Evolutionary conservation across 371 early-diverging fungal genomes (phyloP).

Genomic region (Mortierella sp.): DNA sequence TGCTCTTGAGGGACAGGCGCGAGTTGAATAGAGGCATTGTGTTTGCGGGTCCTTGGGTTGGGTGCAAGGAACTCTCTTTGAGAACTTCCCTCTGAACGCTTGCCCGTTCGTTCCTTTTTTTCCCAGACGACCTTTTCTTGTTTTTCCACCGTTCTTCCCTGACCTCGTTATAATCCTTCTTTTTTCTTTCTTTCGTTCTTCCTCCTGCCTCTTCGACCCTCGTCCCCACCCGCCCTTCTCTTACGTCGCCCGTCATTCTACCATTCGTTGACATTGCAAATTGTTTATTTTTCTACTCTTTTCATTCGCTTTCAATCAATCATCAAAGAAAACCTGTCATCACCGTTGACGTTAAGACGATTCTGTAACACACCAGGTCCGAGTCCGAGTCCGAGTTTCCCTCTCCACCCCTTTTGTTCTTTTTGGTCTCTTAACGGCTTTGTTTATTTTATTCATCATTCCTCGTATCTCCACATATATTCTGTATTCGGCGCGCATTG

Average conservation of each 20-base stretch:
- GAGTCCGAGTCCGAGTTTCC: too few relatives aligned
- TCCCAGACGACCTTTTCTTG: constrained; percentile 11
- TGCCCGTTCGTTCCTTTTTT: constrained; percentile 1
- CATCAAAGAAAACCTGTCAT: too few relatives aligned
- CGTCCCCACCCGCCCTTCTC: background rate
- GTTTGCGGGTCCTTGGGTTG: too few relatives aligned
- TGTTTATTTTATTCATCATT: background rate
- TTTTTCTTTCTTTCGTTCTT: background rate
- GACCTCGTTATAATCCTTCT: background rate
- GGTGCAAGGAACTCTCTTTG: background rate
- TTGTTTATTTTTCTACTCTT: background rate
- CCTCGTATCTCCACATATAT: too few relatives aligned
- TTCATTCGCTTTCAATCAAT: background rate
- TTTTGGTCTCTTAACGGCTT: background rate
- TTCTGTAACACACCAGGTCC: too few relatives aligned
- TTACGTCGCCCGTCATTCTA: background rate
- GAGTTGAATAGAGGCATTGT: too few relatives aligned
- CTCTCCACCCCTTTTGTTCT: background rate
- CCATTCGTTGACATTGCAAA: background rate
- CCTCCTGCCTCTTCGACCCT: background rate
- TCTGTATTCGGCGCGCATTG: too few relatives aligned
- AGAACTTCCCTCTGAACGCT: background rate
- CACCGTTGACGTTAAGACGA: too few relatives aligned
- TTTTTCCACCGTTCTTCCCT: background rate
- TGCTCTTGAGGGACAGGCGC: too few relatives aligned